These are phyloP conservation scores for Cymodocea nodosa DNA, from an alignment of 116 monocot species.

Conservation along the genomic window DNA sequence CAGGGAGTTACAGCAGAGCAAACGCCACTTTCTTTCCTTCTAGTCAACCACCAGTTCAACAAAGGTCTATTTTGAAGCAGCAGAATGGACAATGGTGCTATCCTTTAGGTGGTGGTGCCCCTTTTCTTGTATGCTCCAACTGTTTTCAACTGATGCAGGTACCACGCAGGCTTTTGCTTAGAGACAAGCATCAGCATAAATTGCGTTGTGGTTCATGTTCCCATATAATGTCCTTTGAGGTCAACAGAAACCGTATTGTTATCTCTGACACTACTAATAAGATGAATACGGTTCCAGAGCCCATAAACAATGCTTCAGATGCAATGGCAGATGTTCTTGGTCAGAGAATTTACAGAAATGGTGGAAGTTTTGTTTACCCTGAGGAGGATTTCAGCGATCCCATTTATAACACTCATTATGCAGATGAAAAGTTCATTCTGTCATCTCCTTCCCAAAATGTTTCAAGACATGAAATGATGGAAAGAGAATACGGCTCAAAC, in stretches of 20 bases:
- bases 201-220: constrained; percentile 79
- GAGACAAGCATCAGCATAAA: constrained; percentile 34
- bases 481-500: constrained; percentile 27
- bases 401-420: constrained; percentile 12
- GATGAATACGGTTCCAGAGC: constrained; percentile 5
- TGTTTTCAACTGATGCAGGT: constrained; percentile 73
- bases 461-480: constrained; percentile 26
- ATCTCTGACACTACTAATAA: constrained; percentile 14
- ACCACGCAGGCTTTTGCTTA: constrained; percentile 23
- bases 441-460: constrained; percentile 24
- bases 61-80: constrained; percentile 18
- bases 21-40: constrained; percentile 16
- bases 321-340: constrained; percentile 3
- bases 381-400: constrained; percentile 12
- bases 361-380: neutral
- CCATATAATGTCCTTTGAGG: constrained; percentile 40
- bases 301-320: constrained; percentile 5
- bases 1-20: constrained; percentile 24
- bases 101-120: constrained; percentile 70
- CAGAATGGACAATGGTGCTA: constrained; percentile 31
- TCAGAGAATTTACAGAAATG: constrained; percentile 2
- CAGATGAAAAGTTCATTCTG: constrained; percentile 47
- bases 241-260: constrained; percentile 40
- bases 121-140: constrained; percentile 67
- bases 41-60: constrained; percentile 14